Evolutionary conservation across 1,284 basidiomycete genomes (phyloP).

Genomic region (Papiliotrema terrestris): DNA sequence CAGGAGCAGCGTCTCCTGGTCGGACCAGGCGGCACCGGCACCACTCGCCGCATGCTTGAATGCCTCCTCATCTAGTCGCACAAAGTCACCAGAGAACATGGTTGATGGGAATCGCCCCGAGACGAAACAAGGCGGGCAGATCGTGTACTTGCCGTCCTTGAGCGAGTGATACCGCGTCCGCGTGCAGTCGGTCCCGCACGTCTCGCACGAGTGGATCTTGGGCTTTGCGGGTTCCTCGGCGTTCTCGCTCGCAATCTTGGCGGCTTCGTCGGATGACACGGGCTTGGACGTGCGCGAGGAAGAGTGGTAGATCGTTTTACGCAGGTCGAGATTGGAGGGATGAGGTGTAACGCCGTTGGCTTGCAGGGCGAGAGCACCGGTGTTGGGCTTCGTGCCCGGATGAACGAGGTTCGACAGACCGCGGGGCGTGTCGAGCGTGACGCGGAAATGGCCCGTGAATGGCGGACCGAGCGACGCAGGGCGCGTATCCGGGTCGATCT

Average conservation of each 20-base stretch:
- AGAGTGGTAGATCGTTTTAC: slow-evolving; percentile 82
- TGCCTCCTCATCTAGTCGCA: slow-evolving; percentile 68
- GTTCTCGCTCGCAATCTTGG: slow-evolving; percentile 53
- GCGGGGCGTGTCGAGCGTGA: slow-evolving; percentile 93
- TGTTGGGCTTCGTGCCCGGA: slow-evolving; percentile 67
- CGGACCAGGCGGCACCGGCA: slow-evolving; percentile 72
- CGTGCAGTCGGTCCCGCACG: slow-evolving; percentile 91
- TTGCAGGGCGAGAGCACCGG: slow-evolving; percentile 50
- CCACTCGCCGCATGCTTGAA: slow-evolving; percentile 54
- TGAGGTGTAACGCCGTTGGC: slow-evolving; percentile 55
- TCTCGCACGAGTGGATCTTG: slow-evolving; percentile 76
- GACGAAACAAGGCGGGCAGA: slow-evolving; percentile 87
- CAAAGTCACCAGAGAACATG: slow-evolving; percentile 98
- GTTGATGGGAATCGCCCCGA: slow-evolving; percentile 93
- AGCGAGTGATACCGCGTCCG: slow-evolving; percentile 85
- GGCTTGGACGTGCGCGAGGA: slow-evolving; percentile 66
- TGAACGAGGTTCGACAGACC: slow-evolving; percentile 87
- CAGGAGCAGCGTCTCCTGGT: slow-evolving; percentile 82
- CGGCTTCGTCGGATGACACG: slow-evolving; percentile 63
- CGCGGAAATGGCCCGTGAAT: slow-evolving; percentile 97
- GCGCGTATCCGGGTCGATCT: slow-evolving; percentile 96
- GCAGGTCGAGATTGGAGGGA: slow-evolving; percentile 67
- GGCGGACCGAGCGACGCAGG: slow-evolving; percentile 93
- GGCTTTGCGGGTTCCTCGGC: slow-evolving; percentile 55
- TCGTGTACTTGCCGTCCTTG: slow-evolving; percentile 84